Conservation (phyloP, 2,329 filamentous ascomycete species). For the Botryotinia globosa region DNA sequence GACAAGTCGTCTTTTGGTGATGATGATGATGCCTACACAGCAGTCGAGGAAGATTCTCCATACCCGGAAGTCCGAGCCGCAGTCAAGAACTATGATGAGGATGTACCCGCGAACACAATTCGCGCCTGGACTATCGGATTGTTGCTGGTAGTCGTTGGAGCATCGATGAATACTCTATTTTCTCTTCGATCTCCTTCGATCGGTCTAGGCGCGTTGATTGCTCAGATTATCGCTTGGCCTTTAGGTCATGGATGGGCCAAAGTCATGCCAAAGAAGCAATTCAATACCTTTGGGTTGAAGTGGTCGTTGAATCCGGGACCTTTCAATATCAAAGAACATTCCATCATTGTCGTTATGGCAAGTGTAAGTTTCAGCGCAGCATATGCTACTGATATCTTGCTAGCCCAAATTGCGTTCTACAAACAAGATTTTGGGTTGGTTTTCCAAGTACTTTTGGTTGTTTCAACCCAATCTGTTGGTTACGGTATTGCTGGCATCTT, state of each 20-base stretch:
- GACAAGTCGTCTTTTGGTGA: not conserved
- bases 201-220: slow-evolving; percentile 42
- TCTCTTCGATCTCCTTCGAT: slow-evolving; percentile 29
- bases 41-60: slow-evolving; percentile 26
- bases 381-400: slow-evolving; percentile 63
- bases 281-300: slow-evolving; percentile 49
- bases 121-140: slow-evolving; percentile 62
- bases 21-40: not conserved
- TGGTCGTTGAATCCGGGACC: slow-evolving; percentile 65
- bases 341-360: slow-evolving; percentile 62
- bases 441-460: slow-evolving; percentile 58
- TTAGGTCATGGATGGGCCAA: slow-evolving; percentile 57
- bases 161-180: slow-evolving; percentile 30
- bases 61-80: slow-evolving; percentile 48
- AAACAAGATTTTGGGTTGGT: slow-evolving; percentile 62
- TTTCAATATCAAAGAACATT: slow-evolving; percentile 69
- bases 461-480: slow-evolving; percentile 61
- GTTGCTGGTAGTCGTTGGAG: slow-evolving; percentile 23
- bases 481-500: slow-evolving; percentile 61
- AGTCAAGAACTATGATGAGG: slow-evolving; percentile 62
- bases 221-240: slow-evolving; percentile 30
- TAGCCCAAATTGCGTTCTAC: slow-evolving; percentile 71
- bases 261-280: slow-evolving; percentile 30
- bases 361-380: slow-evolving; percentile 50
- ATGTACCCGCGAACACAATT: slow-evolving; percentile 63